These are phyloP conservation scores for Aspergillus sclerotialis DNA, from an alignment of 2,329 filamentous ascomycete species.

Conservation along the genomic window DNA sequence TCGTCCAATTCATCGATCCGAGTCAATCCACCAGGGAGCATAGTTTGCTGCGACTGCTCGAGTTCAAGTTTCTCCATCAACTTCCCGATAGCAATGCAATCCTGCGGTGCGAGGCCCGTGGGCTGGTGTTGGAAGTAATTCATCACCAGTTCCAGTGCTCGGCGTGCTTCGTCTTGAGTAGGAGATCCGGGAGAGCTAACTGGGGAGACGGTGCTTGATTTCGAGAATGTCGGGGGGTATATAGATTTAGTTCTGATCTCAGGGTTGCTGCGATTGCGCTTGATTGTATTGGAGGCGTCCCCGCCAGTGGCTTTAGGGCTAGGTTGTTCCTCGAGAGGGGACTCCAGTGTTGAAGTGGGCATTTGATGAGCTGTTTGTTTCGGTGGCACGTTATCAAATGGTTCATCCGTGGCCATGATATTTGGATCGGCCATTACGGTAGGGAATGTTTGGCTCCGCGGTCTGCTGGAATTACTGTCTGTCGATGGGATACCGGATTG, in stretches of 20 bases:
- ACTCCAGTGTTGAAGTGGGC: slow-evolving; percentile 42
- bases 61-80: slow-evolving; percentile 80
- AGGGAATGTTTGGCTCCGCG: slow-evolving; percentile 83
- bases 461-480: slow-evolving; percentile 58
- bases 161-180: slow-evolving; percentile 77
- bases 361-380: slow-evolving; percentile 31
- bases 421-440: slow-evolving; percentile 49
- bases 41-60: slow-evolving; percentile 42
- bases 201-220: slow-evolving; percentile 38
- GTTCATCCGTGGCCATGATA: slow-evolving; percentile 44
- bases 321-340: slow-evolving; percentile 46
- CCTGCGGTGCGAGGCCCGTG: slow-evolving; percentile 65
- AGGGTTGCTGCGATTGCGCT: slow-evolving; percentile 39
- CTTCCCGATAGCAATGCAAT: slow-evolving; percentile 70
- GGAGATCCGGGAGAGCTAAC: slow-evolving; percentile 59
- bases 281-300: slow-evolving; percentile 29
- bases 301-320: slow-evolving; percentile 24
- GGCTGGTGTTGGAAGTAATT: slow-evolving; percentile 71
- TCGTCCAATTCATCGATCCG: slow-evolving; percentile 38
- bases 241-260: slow-evolving; percentile 38
- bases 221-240: slow-evolving; percentile 31
- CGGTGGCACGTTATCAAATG: slow-evolving; percentile 41
- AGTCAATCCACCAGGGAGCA: slow-evolving; percentile 38
- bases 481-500: slow-evolving; percentile 43
- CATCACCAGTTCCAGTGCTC: slow-evolving; percentile 73